Evolutionary conservation across 768 basidiomycete species (phyloP).

Genomic region (Leccinum boreale): DNA sequence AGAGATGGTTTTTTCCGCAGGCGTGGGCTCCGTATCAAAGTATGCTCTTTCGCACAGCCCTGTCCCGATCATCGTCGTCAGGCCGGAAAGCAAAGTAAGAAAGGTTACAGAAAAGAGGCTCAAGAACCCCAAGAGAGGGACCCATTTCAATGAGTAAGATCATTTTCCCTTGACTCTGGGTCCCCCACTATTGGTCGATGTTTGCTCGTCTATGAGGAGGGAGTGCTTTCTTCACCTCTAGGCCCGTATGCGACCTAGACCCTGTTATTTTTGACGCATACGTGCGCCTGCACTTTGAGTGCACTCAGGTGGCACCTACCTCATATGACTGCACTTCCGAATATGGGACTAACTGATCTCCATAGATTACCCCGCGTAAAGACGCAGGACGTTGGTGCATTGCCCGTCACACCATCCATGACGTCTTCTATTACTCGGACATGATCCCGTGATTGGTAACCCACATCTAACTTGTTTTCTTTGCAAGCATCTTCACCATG

Average conservation of each 20-base stretch:
- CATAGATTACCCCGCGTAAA: slow-evolving; percentile 14
- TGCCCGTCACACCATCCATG: slow-evolving; percentile 9
- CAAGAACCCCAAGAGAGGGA: slow-evolving; percentile 85
- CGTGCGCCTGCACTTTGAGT: neutral
- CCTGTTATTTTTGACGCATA: neutral
- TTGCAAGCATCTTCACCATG: neutral
- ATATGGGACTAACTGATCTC: slow-evolving; percentile 5
- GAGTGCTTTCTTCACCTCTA: neutral
- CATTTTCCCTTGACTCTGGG: neutral
- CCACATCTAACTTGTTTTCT: neutral
- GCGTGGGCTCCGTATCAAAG: slow-evolving; percentile 61
- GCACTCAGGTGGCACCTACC: neutral
- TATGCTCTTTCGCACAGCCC: slow-evolving; percentile 90
- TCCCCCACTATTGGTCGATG: neutral
- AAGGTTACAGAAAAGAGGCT: slow-evolving; percentile 83
- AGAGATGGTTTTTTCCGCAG: slow-evolving; percentile 38
- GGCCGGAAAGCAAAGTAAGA: slow-evolving; percentile 82
- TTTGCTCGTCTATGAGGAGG: neutral
- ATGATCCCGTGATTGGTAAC: slow-evolving; percentile 7
- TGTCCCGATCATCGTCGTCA: slow-evolving; percentile 93
- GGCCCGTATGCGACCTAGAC: neutral
- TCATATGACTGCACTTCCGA: neutral
- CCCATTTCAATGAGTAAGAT: slow-evolving; percentile 68
- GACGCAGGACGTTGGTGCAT: slow-evolving; percentile 8
- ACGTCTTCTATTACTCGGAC: slow-evolving; percentile 12